Percentiles rank a stretch among this genome's conserved stretches.
phyloP scores from a whole-genome alignment of 768 basidiomycete genomes.

The Leccinum aurantiacum region DNA sequence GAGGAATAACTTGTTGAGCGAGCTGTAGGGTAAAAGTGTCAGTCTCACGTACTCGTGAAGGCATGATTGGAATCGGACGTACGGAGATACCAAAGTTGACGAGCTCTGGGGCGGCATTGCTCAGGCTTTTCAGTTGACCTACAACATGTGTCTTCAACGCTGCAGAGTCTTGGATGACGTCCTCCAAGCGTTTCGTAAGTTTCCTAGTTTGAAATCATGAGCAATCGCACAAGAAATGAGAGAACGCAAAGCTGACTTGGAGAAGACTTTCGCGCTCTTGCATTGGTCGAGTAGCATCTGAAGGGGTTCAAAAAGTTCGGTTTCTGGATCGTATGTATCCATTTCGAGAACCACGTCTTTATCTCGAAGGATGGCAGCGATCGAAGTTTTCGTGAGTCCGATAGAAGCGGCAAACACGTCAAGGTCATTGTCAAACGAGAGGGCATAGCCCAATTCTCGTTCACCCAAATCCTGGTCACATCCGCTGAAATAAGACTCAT shows the following conservation, averaged over 20 bases:
- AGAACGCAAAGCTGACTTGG: slow-evolving; percentile 52
- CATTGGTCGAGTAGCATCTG: slow-evolving; percentile 81
- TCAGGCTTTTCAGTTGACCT: slow-evolving; percentile 70
- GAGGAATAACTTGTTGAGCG: slow-evolving; percentile 85
- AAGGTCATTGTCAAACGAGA: slow-evolving; percentile 85
- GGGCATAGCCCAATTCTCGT: slow-evolving; percentile 79
- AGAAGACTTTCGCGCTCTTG: slow-evolving; percentile 74
- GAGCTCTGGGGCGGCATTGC: slow-evolving; percentile 71
- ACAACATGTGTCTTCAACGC: slow-evolving; percentile 73
- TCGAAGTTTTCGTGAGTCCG: slow-evolving; percentile 84
- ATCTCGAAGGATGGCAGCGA: slow-evolving; percentile 71
- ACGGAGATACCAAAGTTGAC: slow-evolving; percentile 93
- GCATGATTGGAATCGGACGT: slow-evolving; percentile 22
- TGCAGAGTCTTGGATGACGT: slow-evolving; percentile 65
- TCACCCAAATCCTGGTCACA: slow-evolving; percentile 90
- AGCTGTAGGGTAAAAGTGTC: slow-evolving; percentile 47
- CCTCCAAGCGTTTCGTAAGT: slow-evolving; percentile 81
- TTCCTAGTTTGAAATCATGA: slow-evolving; percentile 55
- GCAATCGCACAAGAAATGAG: background rate
- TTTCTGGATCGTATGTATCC: slow-evolving; percentile 71
- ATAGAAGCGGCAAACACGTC: slow-evolving; percentile 94
- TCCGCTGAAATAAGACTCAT: slow-evolving; percentile 80
- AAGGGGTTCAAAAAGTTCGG: slow-evolving; percentile 78
- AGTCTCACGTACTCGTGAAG: background rate
- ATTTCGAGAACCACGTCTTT: slow-evolving; percentile 74